Evolutionary conservation across 495 filamentous ascomycete genomes (phyloP), one percentile per base, ranked within the genome.

Genomic region (Gamarada debralockiae): DNA sequence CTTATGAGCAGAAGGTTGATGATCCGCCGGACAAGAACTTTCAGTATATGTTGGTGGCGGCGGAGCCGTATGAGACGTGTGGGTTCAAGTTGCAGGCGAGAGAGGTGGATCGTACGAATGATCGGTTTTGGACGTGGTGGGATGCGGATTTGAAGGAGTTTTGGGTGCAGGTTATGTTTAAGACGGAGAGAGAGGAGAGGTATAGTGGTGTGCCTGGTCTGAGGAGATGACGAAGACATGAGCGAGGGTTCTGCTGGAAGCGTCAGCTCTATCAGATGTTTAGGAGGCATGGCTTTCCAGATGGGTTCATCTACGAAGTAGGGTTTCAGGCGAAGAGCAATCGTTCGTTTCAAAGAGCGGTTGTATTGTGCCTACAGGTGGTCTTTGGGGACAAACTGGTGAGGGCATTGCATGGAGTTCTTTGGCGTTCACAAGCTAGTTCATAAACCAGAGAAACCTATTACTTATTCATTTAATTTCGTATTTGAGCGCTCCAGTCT

Each of bases 81-180:
- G 87, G 80, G 12, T 97, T 99, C 66, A 99, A 99, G 76, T 70
- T 99, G 39, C 93, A 96, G 70, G 91, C 95, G 3, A 77, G 87
- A 55, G 95, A 97, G 77, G 83, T 99, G 45, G 95, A 99, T 71
- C 80, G 91, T 34, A 78, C 87, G 14, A 89, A 90, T 53, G 93
- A 85, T 7, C 77, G 82, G 63, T 93, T 90, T 67, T 97, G 89
- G 83, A 87, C 83, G 25, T 96, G 89, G 84, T 99, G 93, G 73
- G 95, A 97, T 73, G 83, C 86, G 56, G 93, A 99, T 70, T 80
- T 83, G 49, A 97, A 97, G 78, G 92, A 97, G 74, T 97, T 95
- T 64, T 97, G 90, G 88, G 77, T 97, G n/a, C 93, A 97, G 76
- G 79, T 99, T 47, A 89, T 97, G 79, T 99, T 97, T 74, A 92